Evolutionary conservation across 2,329 filamentous ascomycete genomes (phyloP).

Genomic region (Rhytidhysteron rufulum): DNA sequence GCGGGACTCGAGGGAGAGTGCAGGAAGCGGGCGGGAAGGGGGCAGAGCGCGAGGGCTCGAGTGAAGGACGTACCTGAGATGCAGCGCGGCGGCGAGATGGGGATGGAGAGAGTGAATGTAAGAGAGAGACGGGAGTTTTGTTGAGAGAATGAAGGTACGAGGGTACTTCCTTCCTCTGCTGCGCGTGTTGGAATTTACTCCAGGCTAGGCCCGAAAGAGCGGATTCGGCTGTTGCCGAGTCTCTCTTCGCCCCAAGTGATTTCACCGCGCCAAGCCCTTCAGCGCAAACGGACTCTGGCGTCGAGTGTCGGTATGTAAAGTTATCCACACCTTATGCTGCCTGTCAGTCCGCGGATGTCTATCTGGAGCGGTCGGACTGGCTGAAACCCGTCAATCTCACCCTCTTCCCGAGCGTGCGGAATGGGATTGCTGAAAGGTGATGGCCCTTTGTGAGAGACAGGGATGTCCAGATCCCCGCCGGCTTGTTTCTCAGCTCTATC

Average conservation of each 20-base stretch:
- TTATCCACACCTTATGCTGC: no score
- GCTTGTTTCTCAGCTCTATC: slow-evolving; percentile 1
- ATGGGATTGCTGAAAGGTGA: slow-evolving; percentile 11
- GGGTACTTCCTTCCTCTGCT: slow-evolving; percentile 35
- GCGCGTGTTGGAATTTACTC: slow-evolving; percentile 29
- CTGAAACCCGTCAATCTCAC: slow-evolving; percentile 27
- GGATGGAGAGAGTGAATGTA: slow-evolving; percentile 21
- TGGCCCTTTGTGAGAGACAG: slow-evolving; percentile 6
- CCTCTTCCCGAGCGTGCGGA: slow-evolving; percentile 14
- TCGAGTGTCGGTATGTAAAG: no score
- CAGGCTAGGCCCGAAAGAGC: slow-evolving; percentile 23
- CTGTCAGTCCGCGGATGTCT: no score
- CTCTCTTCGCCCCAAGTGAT: slow-evolving; percentile 4
- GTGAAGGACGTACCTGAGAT: slow-evolving; percentile 28
- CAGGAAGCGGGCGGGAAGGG: slow-evolving; percentile 17
- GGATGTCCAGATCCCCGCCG: slow-evolving; percentile 15
- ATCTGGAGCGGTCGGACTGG: slow-evolving; percentile 12
- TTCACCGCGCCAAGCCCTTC: not conserved
- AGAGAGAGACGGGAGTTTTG: slow-evolving; percentile 19
- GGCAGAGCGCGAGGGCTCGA: slow-evolving; percentile 11
- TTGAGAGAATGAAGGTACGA: slow-evolving; percentile 19
- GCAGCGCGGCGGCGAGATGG: slow-evolving; percentile 15
- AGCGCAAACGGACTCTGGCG: not conserved
- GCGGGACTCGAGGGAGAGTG: slow-evolving; percentile 18
- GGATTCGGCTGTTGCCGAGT: slow-evolving; percentile 19